Base-by-base conservation (phyloP, 164 flowering plant genomes). In the Aristolochia fimbriata region DNA sequence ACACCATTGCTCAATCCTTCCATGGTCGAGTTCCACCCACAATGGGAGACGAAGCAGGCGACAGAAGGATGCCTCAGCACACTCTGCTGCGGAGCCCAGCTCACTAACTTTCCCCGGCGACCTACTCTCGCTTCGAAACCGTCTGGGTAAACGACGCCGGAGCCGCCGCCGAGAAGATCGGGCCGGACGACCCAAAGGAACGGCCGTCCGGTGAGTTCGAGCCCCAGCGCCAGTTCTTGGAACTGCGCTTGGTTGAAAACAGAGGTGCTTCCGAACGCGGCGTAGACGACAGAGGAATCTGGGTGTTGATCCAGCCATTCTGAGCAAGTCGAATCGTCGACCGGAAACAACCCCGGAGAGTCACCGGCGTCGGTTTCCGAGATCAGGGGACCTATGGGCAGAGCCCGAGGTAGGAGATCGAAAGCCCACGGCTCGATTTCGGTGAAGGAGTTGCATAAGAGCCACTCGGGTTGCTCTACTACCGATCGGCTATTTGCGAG, bases 141-240 rank as follows among this genome's bases (percentile, higher is more conserved):
- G 53, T 74, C 67, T 24, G 67, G 72, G 61, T 59, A 65, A 14
- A 41, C 22, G 8, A 23, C 56, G 1, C 23, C 4, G 0, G 22
- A 23, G 0, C 48, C 47, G 16, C 52, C 52, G 16, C 25, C 55
- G 2, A 48, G 16, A 12, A 69, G 57, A 52, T 70, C 65, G 15
- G 68, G 63, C n/a, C 79, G 59, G 5, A 70, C 67, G 10, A 74
- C 80, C 80, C 83, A 76, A 19, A 79, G 43, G 65, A 79, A 72
- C 6, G 74, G 78, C 23, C 58, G 43, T 3, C 61, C 59, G 1
- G 50, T n/a, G 0, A 56, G 66, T 19, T 70, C 75, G 6, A 76
- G 69, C 5, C 69, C 80, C 2, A 64, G 55, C 37, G 80, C 75
- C 4, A 79, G 59, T 45, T 79, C 83, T 7, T 66, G 61, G 15